Evolutionary conservation across 768 basidiomycete species (phyloP).

Genomic region (Suillus sp.): DNA sequence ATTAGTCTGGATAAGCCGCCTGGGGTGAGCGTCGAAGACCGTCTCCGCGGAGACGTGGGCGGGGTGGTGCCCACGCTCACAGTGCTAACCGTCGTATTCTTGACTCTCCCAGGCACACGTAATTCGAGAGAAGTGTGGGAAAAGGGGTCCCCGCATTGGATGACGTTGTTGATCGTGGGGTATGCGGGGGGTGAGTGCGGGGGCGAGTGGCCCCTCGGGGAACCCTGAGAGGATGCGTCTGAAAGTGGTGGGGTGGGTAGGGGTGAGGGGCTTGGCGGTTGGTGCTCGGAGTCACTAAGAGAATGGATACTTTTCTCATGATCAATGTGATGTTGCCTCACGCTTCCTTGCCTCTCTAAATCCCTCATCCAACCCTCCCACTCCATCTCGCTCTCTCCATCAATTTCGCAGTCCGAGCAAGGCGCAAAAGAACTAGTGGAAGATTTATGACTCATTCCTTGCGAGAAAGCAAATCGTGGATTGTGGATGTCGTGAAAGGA

Average conservation of each 20-base stretch:
- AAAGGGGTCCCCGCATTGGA: constrained; percentile 15
- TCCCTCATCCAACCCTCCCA: constrained; percentile 72
- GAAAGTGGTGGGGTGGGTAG: constrained; percentile 31
- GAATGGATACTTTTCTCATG: constrained; percentile 11
- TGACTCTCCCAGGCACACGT: constrained; percentile 12
- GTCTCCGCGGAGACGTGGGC: constrained; percentile 18
- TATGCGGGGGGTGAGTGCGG: constrained; percentile 17
- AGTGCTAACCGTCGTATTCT: constrained; percentile 24
- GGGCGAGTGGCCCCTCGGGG: constrained; percentile 23
- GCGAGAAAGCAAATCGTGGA: constrained; percentile 26
- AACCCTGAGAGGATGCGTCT: constrained; percentile 27
- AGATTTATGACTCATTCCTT: constrained; percentile 27
- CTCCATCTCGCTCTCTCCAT: constrained; percentile 55
- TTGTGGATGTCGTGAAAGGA: constrained; percentile 25
- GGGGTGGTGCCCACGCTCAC: constrained; percentile 25
- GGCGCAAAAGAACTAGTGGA: constrained; percentile 7
- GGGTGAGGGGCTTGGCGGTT: constrained; percentile 12
- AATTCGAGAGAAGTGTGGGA: constrained; percentile 13
- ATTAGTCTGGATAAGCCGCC: constrained; percentile 10
- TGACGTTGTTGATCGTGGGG: constrained; percentile 27
- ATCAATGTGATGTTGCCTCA: constrained; percentile 13
- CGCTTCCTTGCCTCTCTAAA: constrained; percentile 41
- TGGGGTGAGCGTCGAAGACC: constrained; percentile 30
- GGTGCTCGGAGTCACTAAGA: constrained; percentile 3
- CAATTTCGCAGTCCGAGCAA: constrained; percentile 33